These are phyloP conservation scores for Heliamphora pulchella DNA, from an alignment of 179 eudicot genomes.

Conservation along the genomic window DNA sequence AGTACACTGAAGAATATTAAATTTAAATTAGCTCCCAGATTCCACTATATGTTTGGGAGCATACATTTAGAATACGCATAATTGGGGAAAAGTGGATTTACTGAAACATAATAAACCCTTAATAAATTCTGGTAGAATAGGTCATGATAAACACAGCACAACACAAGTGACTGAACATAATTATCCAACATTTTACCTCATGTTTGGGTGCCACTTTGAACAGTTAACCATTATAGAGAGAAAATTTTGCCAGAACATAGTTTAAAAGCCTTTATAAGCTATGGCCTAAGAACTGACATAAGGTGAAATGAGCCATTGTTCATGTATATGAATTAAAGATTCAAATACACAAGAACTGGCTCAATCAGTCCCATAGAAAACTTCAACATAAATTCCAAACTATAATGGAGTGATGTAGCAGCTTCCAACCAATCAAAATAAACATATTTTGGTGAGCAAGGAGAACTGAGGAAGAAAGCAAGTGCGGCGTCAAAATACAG, in stretches of 20 bases:
- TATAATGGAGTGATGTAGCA: background rate
- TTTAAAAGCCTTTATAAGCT: background rate
- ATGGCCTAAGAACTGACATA: background rate
- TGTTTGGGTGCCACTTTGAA: background rate
- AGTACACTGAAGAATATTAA: background rate
- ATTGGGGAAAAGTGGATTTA: background rate
- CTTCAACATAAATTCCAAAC: background rate
- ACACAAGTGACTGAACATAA: slow-evolving; percentile 8
- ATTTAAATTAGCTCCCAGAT: background rate
- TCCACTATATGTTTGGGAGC: background rate
- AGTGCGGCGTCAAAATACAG: background rate
- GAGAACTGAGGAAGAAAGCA: background rate
- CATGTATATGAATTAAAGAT: background rate
- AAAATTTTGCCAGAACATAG: background rate
- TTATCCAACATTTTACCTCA: background rate
- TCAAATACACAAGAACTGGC: background rate
- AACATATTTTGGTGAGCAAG: background rate
- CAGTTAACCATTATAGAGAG: background rate
- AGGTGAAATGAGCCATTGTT: background rate
- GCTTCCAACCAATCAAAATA: background rate
- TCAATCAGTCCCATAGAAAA: background rate
- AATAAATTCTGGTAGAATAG: background rate
- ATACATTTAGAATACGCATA: no score
- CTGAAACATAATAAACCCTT: background rate
- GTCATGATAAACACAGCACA: background rate